These are phyloP conservation scores for Dictyostelium purpureum DNA, from an alignment of 78 protist species.

Conservation along the genomic window DNA sequence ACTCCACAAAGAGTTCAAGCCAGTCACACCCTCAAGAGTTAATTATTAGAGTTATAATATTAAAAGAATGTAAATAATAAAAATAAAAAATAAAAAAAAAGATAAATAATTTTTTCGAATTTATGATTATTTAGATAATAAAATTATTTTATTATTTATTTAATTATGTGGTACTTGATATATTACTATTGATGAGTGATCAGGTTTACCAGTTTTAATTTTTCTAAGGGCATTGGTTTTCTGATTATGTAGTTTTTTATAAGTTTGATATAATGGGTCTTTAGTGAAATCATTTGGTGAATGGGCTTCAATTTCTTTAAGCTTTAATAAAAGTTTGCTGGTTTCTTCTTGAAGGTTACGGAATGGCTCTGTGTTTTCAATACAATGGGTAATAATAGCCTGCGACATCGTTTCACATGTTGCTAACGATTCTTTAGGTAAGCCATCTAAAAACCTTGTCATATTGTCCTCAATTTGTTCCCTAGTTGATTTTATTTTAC, in stretches of 20 bases:
- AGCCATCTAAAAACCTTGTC: background rate
- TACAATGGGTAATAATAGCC: conserved; percentile 60
- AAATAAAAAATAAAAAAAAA: background rate
- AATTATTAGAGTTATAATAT: background rate
- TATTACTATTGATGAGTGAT: conserved; percentile 65
- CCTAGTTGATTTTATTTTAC: background rate
- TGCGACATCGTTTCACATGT: conserved; percentile 26
- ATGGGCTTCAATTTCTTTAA: conserved; percentile 58
- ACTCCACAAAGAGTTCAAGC: background rate
- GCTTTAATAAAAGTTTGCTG: background rate
- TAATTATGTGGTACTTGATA: conserved; percentile 22
- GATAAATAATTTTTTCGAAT: background rate
- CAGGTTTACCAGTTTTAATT: conserved; percentile 71
- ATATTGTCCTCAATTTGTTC: conserved; percentile 57
- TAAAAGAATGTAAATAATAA: background rate
- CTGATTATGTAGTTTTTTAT: conserved; percentile 19
- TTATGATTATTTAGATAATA: background rate
- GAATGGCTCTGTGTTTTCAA: conserved; percentile 53
- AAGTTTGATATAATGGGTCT: conserved; percentile 47
- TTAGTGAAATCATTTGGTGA: background rate
- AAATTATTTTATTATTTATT: background rate
- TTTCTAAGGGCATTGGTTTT: conserved; percentile 6
- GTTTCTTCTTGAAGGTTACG: conserved; percentile 48
- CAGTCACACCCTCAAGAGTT: background rate
- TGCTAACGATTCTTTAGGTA: background rate